Base-by-base conservation (phyloP, 345 rosid species). In the Melaleuca quinquenervia region DNA sequence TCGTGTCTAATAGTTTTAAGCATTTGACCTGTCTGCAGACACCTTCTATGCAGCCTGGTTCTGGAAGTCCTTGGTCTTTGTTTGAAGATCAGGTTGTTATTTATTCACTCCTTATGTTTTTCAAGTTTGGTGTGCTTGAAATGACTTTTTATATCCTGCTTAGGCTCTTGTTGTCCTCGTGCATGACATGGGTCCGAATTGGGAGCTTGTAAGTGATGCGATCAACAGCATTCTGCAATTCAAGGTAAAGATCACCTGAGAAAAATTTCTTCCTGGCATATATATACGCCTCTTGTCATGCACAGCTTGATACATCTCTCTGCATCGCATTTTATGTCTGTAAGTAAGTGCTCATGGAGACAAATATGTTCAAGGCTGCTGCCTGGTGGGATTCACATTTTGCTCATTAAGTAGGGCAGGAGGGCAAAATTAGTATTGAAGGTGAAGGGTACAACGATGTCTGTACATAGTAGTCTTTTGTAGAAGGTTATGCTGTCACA, bases 121-220 rank as follows among this genome's bases (percentile, higher is more conserved):
- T 90, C 82, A 76, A 87, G 50, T 82, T 55, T 55, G 86, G 82
- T 74, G 83, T 82, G 48, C 84, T 82, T 84, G 78, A 52, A 88
- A 76, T 53, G 86, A 84, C 88, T 87, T 86, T 50, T 60, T 21
- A 55, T 76, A 85, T 16, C 82, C 27, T 54, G 86, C 80, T 51
- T 88, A 98, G 99, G 99, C 99, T 64, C 99, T 98, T 89, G 97
- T 98, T 83, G 99, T 96, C 89, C 96, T 98, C 86, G 99, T 96
- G 84, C 99, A 98, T 86, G 99, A 98, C 86, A 93, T 98, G 99
- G 99, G 99, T 87, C 99, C 99, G 78, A 96, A 95, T 84, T 98
- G 99, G 99, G 99, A 94, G 94, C 98, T 98, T 90, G 94, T 98
- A 54, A 95, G 99, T 88, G 99, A 98, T 92, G 98, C 98, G 62